Percentiles rank a stretch among this genome's conserved stretches.
These are phyloP conservation scores for Trametes cubensis DNA, from an alignment of 768 basidiomycete genomes.

Conservation along the genomic window DNA sequence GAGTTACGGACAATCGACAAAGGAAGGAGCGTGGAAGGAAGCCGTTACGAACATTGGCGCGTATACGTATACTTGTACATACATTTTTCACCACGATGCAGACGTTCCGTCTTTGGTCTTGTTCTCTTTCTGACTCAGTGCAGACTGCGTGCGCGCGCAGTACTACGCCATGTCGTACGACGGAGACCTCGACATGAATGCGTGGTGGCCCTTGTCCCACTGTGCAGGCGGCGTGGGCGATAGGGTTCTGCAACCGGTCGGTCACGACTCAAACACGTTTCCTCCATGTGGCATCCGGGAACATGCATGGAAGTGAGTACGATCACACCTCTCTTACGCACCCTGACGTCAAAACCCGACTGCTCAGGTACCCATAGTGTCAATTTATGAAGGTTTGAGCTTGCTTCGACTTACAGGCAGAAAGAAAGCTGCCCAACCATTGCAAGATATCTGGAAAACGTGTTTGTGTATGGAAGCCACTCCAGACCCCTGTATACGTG, in stretches of 20 bases:
- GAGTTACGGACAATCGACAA: conserved; percentile 6
- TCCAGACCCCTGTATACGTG: neutral
- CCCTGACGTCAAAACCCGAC: conserved; percentile 5
- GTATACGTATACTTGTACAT: conserved; percentile 20
- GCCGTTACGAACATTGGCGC: neutral
- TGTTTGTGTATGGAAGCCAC: neutral
- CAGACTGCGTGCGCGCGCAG: neutral
- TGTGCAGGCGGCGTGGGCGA: conserved; percentile 2
- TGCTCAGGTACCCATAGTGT: too few species aligned
- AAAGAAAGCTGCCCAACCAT: neutral
- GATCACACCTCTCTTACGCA: neutral
- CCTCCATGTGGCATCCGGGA: neutral
- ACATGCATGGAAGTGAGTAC: neutral
- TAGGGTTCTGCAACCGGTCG: neutral
- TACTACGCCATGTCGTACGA: neutral
- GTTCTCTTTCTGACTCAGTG: neutral
- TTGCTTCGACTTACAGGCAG: too few species aligned
- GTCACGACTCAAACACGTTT: conserved; percentile 12
- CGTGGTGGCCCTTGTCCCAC: conserved; percentile 12
- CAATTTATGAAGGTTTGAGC: too few species aligned
- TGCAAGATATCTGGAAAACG: neutral
- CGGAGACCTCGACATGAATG: neutral
- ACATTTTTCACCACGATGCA: conserved; percentile 12
- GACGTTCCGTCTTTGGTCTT: neutral
- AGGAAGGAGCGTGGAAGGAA: conserved; percentile 3